Evolutionary conservation across 2,329 filamentous ascomycete genomes (phyloP).

Genomic region (Microcyclospora pomicola): DNA sequence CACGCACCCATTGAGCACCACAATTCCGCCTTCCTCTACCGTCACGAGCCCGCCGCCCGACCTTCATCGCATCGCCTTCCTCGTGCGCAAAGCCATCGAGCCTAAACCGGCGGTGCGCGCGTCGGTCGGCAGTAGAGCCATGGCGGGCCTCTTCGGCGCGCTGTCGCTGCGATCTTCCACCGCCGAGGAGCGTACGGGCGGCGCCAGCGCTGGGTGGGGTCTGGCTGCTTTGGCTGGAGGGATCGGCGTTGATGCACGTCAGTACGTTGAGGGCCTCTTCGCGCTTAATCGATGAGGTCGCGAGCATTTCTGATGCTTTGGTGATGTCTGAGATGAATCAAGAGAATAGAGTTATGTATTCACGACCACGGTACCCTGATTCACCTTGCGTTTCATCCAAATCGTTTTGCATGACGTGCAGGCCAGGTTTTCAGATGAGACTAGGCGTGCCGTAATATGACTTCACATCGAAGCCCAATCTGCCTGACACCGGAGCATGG

Average conservation of each 20-base stretch:
- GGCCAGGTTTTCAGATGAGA: too few relatives aligned
- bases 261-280: conserved; percentile 60
- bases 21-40: too few relatives aligned
- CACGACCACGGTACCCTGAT: too few relatives aligned
- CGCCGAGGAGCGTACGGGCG: conserved; percentile 10
- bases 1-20: background rate
- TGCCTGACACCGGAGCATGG: too few relatives aligned
- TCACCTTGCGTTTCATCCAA: too few relatives aligned
- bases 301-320: background rate
- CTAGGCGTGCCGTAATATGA: too few relatives aligned
- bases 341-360: conserved; percentile 5
- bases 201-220: conserved; percentile 14
- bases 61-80: conserved; percentile 28
- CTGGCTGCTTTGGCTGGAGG: conserved; percentile 50
- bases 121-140: conserved; percentile 9
- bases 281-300: conserved; percentile 39
- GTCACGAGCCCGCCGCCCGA: background rate
- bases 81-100: conserved; percentile 24
- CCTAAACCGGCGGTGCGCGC: background rate
- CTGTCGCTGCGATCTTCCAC: conserved; percentile 11
- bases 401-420: too few relatives aligned
- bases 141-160: conserved; percentile 19
- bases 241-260: conserved; percentile 62
- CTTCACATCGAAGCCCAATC: too few relatives aligned
- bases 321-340: background rate